A percentile compares a stretch with the other conserved stretches of the same genome.
Evolutionary conservation across 2,329 filamentous ascomycete species (phyloP).

Genomic region (Exophiala sp.): DNA sequence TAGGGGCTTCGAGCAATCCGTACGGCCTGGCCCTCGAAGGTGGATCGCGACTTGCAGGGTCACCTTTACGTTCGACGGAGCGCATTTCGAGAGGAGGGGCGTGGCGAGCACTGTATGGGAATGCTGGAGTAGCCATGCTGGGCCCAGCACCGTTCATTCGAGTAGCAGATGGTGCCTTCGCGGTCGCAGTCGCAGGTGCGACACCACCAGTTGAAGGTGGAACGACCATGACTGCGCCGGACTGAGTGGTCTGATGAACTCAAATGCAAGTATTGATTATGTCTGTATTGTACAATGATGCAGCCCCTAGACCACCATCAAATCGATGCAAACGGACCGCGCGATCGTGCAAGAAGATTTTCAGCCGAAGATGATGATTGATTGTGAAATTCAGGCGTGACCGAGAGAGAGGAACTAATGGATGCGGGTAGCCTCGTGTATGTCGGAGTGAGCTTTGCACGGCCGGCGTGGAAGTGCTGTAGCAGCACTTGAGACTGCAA

Average conservation of each 20-base stretch:
- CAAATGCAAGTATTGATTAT: background rate
- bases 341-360: background rate
- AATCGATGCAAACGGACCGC: background rate
- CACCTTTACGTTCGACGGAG: slow-evolving; percentile 87
- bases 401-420: slow-evolving; percentile 19
- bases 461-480: slow-evolving; percentile 20
- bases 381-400: slow-evolving; percentile 4
- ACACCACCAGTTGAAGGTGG: slow-evolving; percentile 41
- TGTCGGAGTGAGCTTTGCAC: slow-evolving; percentile 10
- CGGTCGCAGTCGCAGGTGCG: slow-evolving; percentile 22
- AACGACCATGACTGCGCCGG: slow-evolving; percentile 42
- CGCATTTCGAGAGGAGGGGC: slow-evolving; percentile 73
- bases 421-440: slow-evolving; percentile 19
- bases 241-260: background rate
- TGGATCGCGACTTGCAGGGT: slow-evolving; percentile 71
- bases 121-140: slow-evolving; percentile 45
- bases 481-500: slow-evolving; percentile 11
- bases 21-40: slow-evolving; percentile 77
- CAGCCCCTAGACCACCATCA: too few species aligned
- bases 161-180: slow-evolving; percentile 28
- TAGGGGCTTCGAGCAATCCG: slow-evolving; percentile 83
- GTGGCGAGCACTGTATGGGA: slow-evolving; percentile 62
- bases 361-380: too few species aligned
- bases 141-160: slow-evolving; percentile 43
- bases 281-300: background rate